Evolutionary conservation across 2,329 filamentous ascomycete species (phyloP).

Genomic region (Trichoderma citrinoviride): DNA sequence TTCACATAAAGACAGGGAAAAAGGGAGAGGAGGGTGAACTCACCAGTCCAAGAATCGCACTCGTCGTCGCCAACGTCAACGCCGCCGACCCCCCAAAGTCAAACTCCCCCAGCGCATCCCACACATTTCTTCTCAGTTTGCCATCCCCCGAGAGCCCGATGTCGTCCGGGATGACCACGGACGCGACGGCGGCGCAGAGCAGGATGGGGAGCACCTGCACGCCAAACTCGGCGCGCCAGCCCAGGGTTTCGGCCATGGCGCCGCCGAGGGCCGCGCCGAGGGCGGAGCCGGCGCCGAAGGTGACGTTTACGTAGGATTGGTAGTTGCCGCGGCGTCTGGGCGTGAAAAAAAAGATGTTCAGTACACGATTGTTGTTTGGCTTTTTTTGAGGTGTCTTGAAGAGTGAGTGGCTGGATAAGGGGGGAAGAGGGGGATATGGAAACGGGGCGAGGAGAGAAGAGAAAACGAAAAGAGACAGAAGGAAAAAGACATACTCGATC

Average conservation of each 20-base stretch:
- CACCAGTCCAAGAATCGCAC: constrained; percentile 58
- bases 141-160: constrained; percentile 49
- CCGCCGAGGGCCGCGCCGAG: constrained; percentile 69
- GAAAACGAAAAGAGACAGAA: not conserved
- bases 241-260: constrained; percentile 64
- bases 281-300: constrained; percentile 57
- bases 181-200: constrained; percentile 46
- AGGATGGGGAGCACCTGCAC: constrained; percentile 55
- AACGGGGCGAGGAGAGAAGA: not conserved
- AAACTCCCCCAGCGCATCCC: constrained; percentile 54
- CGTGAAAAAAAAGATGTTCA: not conserved
- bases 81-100: constrained; percentile 55
- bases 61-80: constrained; percentile 53
- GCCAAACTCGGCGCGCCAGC: constrained; percentile 72
- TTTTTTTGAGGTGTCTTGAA: no score
- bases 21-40: constrained; percentile 28
- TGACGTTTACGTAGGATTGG: constrained; percentile 67
- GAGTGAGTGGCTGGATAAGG: not conserved
- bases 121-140: constrained; percentile 40
- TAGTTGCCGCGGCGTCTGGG: constrained; percentile 61
- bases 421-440: not conserved
- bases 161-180: constrained; percentile 49
- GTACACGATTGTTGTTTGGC: not conserved
- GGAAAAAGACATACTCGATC: constrained; percentile 55
- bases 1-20: not conserved